Percentiles rank a stretch among this genome's conserved stretches.
Evolutionary conservation across 768 basidiomycete genomes (phyloP).

Genomic region (Mycena albidolilacea): DNA sequence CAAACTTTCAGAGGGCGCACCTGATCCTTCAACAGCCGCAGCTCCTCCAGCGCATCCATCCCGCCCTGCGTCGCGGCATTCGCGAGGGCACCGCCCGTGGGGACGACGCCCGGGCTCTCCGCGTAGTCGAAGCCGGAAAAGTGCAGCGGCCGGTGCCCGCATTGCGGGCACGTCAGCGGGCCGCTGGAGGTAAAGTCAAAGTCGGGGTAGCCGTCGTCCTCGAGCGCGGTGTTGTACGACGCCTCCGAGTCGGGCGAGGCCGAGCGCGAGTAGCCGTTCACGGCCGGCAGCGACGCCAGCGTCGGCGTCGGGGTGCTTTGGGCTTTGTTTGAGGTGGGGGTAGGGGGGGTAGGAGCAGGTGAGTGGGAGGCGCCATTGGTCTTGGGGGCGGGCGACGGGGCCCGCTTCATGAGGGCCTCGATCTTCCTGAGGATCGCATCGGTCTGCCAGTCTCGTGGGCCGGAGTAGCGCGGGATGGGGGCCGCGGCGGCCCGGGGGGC

Average conservation of each 20-base stretch:
- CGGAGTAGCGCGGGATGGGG: slow-evolving; percentile 63
- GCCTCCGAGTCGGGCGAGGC: slow-evolving; percentile 23
- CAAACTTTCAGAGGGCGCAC: slow-evolving; percentile 5
- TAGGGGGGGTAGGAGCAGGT: too few relatives aligned
- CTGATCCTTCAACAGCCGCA: slow-evolving; percentile 79
- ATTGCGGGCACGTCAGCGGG: slow-evolving; percentile 36
- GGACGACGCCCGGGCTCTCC: slow-evolving; percentile 56
- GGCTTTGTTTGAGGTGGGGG: too few relatives aligned
- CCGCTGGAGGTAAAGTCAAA: not conserved
- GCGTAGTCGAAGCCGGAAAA: slow-evolving; percentile 17
- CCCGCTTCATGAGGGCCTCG: slow-evolving; percentile 25
- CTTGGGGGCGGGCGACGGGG: slow-evolving; percentile 18
- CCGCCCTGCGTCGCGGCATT: slow-evolving; percentile 71
- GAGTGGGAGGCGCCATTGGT: not conserved
- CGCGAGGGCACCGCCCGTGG: slow-evolving; percentile 69
- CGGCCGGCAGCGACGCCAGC: not conserved
- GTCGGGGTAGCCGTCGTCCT: slow-evolving; percentile 3
- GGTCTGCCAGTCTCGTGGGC: slow-evolving; percentile 66
- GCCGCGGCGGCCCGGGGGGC: slow-evolving; percentile 57
- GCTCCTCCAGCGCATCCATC: slow-evolving; percentile 78
- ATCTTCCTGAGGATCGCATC: slow-evolving; percentile 48
- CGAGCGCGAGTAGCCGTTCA: not conserved
- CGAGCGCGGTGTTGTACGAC: slow-evolving; percentile 26
- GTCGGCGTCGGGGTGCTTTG: slow-evolving; percentile 5
- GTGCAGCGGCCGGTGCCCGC: slow-evolving; percentile 24